Evolutionary conservation across 2,329 filamentous ascomycete species (phyloP).

Genomic region (Blastomyces emzantsi): DNA sequence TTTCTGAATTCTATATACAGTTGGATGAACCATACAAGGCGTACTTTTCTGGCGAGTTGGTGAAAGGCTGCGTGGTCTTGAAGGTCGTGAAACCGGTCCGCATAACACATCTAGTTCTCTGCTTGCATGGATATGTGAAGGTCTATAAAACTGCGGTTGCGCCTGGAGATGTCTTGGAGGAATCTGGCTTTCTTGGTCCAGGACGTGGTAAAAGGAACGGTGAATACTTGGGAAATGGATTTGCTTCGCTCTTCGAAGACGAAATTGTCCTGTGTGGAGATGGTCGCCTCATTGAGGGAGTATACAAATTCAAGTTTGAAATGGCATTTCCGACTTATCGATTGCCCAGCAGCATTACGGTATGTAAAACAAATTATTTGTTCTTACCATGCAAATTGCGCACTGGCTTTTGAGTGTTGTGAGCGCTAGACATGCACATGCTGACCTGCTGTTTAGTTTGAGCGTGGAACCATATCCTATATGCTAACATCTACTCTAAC

Average conservation of each 20-base stretch:
- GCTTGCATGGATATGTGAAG: conserved; percentile 55
- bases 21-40: conserved; percentile 55
- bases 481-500: conserved; percentile 84
- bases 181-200: conserved; percentile 43
- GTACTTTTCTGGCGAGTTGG: conserved; percentile 54
- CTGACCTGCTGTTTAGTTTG: conserved; percentile 56
- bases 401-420: not conserved
- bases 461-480: conserved; percentile 87
- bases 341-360: conserved; percentile 82
- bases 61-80: conserved; percentile 52
- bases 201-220: conserved; percentile 45
- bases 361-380: conserved; percentile 42
- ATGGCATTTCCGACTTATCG: conserved; percentile 51
- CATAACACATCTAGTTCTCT: conserved; percentile 55
- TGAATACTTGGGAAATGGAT: conserved; percentile 55
- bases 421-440: conserved; percentile 10
- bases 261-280: conserved; percentile 57
- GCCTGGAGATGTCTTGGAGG: conserved; percentile 45
- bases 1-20: conserved; percentile 54
- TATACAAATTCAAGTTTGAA: conserved; percentile 58
- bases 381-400: conserved; percentile 6
- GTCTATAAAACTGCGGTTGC: conserved; percentile 55
- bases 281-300: conserved; percentile 53
- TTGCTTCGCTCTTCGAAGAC: conserved; percentile 56
- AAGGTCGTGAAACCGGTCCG: conserved; percentile 52